Base-by-base conservation (phyloP, 345 rosid genomes). In the Populus simonii region DNA sequence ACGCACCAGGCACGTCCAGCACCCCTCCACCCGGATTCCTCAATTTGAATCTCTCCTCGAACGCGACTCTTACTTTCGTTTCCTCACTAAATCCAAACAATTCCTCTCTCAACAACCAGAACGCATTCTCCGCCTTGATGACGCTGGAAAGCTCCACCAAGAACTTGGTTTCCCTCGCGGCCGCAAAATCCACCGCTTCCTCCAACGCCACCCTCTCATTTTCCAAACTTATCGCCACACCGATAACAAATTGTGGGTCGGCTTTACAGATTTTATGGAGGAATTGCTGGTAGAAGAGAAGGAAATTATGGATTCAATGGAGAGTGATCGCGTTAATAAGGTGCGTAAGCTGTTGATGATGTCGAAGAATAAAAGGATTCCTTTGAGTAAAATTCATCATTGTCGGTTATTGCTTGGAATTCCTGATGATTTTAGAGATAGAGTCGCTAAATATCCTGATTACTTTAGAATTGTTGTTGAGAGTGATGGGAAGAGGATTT, bases 121-220 rank as follows among this genome's bases (percentile, higher is more conserved):
- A 16, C 88, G 76, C 45, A 84, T 90, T 72, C 92, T 95, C 87
- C 95, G 75, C 47, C 89, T 92, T 38, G 93, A 88, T 7, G 97
- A 90, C 78, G 96, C 96, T 53, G 93, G 98, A 12, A 95, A 89
- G 84, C 93, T 93, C 65, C 76, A 92, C 86, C 96, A 85, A 5
- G 93, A 93, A 81, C 92, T 95, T 41, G 97, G 97, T 10, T 92
- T 95, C 85, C 88, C 97, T 17, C 99, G 99, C 41, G 98, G 98
- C 22, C 96, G 98, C 66, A 90, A 90, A 79, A 86, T 90, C 80
- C 62, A 86, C 72, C 88, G 85, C 36, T 94, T 74, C 76, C 73
- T 91, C 79, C 77, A 83, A 39, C 89, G 87, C 79, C 96, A 94
- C 65, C 97, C 96, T 4, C 85, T 91, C 4, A 76, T 94, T 61